These are phyloP conservation scores for Aspergillus taichungensis DNA, from an alignment of 495 filamentous ascomycete genomes.

Conservation along the genomic window DNA sequence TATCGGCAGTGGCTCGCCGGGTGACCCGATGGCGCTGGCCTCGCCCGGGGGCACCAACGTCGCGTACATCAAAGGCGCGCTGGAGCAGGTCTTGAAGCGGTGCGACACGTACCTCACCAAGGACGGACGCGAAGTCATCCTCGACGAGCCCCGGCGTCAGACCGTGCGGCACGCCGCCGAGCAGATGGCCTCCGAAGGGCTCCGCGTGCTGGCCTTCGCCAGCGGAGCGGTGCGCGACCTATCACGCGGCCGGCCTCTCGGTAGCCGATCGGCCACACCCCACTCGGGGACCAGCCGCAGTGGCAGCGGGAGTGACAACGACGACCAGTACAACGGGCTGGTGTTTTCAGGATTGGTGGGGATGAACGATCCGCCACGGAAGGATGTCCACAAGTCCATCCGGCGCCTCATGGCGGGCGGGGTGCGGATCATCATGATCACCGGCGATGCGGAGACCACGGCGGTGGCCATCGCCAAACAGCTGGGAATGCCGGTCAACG, in stretches of 20 bases:
- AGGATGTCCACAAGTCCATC: conserved; percentile 82
- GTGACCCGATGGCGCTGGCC: conserved; percentile 16
- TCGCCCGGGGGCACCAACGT: conserved; percentile 46
- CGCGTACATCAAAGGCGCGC: conserved; percentile 89
- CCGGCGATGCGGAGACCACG: conserved; percentile 89
- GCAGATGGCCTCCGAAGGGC: conserved; percentile 82
- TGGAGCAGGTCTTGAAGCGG: conserved; percentile 76
- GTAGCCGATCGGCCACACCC: conserved; percentile 45
- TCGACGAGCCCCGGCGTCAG: conserved; percentile 69
- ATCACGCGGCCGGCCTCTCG: conserved; percentile 23
- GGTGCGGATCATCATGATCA: conserved; percentile 98
- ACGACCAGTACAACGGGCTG: conserved; percentile 71
- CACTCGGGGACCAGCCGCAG: conserved; percentile 31
- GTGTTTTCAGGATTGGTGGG: conserved; percentile 88
- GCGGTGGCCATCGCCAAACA: conserved; percentile 88
- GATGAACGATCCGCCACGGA: conserved; percentile 92
- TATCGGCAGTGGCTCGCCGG: conserved; percentile 49
- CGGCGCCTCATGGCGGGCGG: conserved; percentile 84
- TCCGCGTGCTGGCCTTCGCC: conserved; percentile 86
- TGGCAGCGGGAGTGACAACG: conserved; percentile 53
- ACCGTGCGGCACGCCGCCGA: conserved; percentile 76
- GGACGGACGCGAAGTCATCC: conserved; percentile 76
- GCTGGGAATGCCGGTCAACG: conserved; percentile 74
- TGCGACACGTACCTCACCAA: conserved; percentile 87
- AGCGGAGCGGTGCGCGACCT: conserved; percentile 50